Evolutionary conservation across 768 basidiomycete species (phyloP).

Genomic region (Gymnopilus junonius): DNA sequence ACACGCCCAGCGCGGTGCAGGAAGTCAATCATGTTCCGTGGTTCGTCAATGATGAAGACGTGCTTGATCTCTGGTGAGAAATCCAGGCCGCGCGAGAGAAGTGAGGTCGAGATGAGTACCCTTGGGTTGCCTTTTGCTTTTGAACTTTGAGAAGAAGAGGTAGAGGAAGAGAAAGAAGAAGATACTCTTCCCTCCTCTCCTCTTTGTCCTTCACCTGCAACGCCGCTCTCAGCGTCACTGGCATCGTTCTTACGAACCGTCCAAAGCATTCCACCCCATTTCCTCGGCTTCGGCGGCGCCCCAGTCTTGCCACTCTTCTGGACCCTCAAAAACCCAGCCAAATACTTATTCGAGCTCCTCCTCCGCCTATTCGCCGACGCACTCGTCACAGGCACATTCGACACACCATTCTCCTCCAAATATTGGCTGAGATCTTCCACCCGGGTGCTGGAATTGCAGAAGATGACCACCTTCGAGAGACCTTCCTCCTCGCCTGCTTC

Average conservation of each 20-base stretch:
- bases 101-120: conserved; percentile 89
- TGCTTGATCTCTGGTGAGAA: conserved; percentile 79
- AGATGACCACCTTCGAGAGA: conserved; percentile 77
- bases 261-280: not conserved
- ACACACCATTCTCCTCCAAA: conserved; percentile 63
- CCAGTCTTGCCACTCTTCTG: not conserved
- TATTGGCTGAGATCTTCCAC: conserved; percentile 65
- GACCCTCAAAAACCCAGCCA: conserved; percentile 68
- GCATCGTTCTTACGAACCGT: no score
- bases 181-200: no score
- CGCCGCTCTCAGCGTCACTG: no score
- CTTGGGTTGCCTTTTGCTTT: conserved; percentile 49
- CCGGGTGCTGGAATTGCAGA: conserved; percentile 78
- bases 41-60: conserved; percentile 88
- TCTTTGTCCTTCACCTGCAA: no score
- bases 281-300: not conserved
- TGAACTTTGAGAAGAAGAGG: conserved; percentile 30
- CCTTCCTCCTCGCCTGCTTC: conserved; percentile 24
- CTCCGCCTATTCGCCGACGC: conserved; percentile 60
- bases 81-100: conserved; percentile 90
- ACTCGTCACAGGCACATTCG: conserved; percentile 69
- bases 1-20: conserved; percentile 89
- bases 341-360: conserved; percentile 74
- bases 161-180: conserved; percentile 15
- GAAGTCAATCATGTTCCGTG: conserved; percentile 90